A percentile compares a stretch with the other conserved stretches of the same genome.
phyloP scores from a whole-genome alignment of 441 rosid genomes.

The Macaranga tanarius region DNA sequence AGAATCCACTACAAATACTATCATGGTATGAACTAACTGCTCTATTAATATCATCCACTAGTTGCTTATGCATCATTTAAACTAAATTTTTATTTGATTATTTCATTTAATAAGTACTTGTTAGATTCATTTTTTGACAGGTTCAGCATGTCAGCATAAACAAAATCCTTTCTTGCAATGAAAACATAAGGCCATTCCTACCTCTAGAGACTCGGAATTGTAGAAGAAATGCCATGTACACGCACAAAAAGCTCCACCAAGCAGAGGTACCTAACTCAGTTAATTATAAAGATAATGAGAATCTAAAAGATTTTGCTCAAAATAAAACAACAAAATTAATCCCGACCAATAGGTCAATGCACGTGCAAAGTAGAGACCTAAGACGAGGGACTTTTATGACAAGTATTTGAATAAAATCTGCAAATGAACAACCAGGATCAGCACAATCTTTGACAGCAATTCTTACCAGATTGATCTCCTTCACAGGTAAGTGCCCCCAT shows the following conservation, averaged over 20 bases:
- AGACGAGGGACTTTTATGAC: not conserved
- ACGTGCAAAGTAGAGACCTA: not conserved
- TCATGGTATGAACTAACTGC: not conserved
- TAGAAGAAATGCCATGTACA: conserved; percentile 98
- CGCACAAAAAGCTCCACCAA: conserved; percentile 96
- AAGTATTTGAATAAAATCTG: not conserved
- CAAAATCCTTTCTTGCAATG: not conserved
- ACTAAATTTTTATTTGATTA: not conserved
- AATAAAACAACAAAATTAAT: not conserved
- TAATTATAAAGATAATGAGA: not conserved
- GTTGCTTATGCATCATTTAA: not conserved
- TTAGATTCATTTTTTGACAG: not conserved
- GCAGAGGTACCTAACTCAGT: conserved; percentile 70
- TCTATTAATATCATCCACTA: not conserved
- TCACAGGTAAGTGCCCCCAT: not conserved
- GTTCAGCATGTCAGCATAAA: not conserved
- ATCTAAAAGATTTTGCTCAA: not conserved
- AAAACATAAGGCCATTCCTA: conserved; percentile 26
- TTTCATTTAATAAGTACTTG: not conserved
- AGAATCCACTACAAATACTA: not conserved
- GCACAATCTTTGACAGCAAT: not conserved
- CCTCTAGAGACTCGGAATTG: conserved; percentile 89
- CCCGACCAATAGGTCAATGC: not conserved
- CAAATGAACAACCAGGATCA: not conserved
- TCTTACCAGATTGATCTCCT: not conserved